Conservation (phyloP, 176 grass and related monocot species). For the Oryza brachyantha region DNA sequence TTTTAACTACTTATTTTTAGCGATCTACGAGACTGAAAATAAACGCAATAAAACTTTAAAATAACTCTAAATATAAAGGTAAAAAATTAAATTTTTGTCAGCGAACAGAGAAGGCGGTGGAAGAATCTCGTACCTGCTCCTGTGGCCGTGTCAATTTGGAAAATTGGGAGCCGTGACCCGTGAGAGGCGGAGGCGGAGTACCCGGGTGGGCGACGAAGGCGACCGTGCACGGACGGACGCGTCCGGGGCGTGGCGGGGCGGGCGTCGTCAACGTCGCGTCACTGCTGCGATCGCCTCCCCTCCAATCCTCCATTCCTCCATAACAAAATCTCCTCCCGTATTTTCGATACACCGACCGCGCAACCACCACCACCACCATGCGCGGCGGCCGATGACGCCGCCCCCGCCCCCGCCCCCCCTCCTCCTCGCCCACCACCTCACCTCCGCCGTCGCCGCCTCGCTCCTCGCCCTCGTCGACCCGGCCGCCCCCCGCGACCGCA, state of each 20-base stretch:
- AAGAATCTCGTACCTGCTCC: too few relatives aligned
- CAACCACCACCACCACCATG: slow-evolving; percentile 49
- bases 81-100: too few relatives aligned
- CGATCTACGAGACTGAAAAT: too few relatives aligned
- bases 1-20: too few relatives aligned
- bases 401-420: neutral
- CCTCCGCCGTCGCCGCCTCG: slow-evolving; percentile 30
- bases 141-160: neutral
- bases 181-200: too few relatives aligned
- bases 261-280: slow-evolving; percentile 17
- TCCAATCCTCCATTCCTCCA: slow-evolving; percentile 3
- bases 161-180: neutral
- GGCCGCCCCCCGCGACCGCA: slow-evolving; percentile 10
- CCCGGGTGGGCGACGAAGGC: neutral
- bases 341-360: slow-evolving; percentile 31
- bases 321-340: slow-evolving; percentile 36
- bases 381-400: slow-evolving; percentile 34
- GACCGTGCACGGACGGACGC: slow-evolving; percentile 15
- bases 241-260: neutral
- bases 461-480: slow-evolving; percentile 35
- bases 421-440: slow-evolving; percentile 19
- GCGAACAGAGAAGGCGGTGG: too few relatives aligned
- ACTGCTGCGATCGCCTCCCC: slow-evolving; percentile 16
- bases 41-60: too few relatives aligned
- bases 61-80: too few relatives aligned